phyloP scores from a whole-genome alignment of 345 rosid species.

The Eucalyptus paniculata region DNA sequence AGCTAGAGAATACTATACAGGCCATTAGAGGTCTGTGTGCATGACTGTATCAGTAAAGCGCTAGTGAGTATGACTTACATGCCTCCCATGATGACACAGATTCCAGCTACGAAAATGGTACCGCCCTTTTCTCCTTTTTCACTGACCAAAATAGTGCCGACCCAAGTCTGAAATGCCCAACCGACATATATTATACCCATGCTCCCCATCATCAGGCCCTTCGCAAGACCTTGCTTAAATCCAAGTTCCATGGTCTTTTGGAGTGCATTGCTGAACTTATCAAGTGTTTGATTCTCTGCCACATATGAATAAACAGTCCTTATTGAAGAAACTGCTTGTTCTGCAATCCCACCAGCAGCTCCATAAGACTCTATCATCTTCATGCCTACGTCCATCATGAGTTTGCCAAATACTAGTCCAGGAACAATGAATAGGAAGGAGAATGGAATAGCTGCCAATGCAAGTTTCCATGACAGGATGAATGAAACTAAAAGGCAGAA shows the following conservation, averaged over 20 bases:
- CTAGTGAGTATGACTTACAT: conserved; percentile 17
- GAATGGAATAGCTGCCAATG: conserved; percentile 48
- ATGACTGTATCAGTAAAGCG: background rate
- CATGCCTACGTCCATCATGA: conserved; percentile 47
- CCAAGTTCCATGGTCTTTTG: conserved; percentile 37
- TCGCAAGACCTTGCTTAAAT: conserved; percentile 44
- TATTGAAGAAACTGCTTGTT: conserved; percentile 58
- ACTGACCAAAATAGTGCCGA: conserved; percentile 45
- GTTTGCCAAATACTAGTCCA: conserved; percentile 46
- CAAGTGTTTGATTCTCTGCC: conserved; percentile 36
- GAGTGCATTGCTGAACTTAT: conserved; percentile 34
- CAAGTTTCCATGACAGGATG: conserved; percentile 45
- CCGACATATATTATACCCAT: conserved; percentile 54
- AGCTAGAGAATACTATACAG: background rate
- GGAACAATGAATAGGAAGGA: conserved; percentile 42
- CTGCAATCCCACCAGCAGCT: conserved; percentile 56
- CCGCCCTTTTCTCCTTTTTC: conserved; percentile 52
- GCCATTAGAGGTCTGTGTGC: background rate
- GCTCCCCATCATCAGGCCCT: conserved; percentile 64
- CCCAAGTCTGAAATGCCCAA: conserved; percentile 64
- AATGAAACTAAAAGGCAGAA: conserved; percentile 40
- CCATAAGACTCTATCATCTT: conserved; percentile 52
- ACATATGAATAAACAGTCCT: conserved; percentile 51
- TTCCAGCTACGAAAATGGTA: conserved; percentile 37
- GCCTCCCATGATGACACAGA: conserved; percentile 61